A percentile compares a stretch with the other conserved stretches of the same genome.
phyloP scores from a whole-genome alignment of 148 eudicot genomes.

The Rhododendron simsii region DNA sequence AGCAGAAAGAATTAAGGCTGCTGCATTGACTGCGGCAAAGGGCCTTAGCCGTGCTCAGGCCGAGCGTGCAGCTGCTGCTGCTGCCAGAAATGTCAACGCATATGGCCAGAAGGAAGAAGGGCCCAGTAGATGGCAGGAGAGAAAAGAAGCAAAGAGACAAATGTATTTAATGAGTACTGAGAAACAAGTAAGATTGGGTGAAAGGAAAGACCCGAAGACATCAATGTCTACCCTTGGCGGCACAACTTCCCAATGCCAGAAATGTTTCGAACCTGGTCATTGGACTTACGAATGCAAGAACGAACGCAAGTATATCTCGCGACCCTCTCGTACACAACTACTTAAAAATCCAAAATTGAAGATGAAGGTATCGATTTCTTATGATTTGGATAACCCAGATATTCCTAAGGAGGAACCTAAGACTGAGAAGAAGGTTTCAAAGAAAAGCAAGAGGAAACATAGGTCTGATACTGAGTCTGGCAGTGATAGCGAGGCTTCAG shows the following conservation, averaged over 20 bases:
- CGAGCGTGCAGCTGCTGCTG: slow-evolving; percentile 95
- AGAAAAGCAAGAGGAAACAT: slow-evolving; percentile 71
- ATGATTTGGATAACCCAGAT: slow-evolving; percentile 63
- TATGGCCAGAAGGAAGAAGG: slow-evolving; percentile 99
- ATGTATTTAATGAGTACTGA: slow-evolving; percentile 98
- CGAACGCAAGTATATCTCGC: slow-evolving; percentile 82
- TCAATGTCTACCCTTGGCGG: slow-evolving; percentile 35
- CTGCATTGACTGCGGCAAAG: slow-evolving; percentile 84
- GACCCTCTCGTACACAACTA: slow-evolving; percentile 79
- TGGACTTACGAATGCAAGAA: slow-evolving; percentile 98
- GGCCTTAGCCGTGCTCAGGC: slow-evolving; percentile 96
- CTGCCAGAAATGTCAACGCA: slow-evolving; percentile 92
- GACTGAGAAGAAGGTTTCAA: slow-evolving; percentile 34
- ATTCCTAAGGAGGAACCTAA: slow-evolving; percentile 39
- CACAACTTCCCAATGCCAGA: slow-evolving; percentile 64
- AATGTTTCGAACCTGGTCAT: slow-evolving; percentile 82
- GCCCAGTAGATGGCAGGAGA: slow-evolving; percentile 99
- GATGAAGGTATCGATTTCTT: slow-evolving; percentile 43
- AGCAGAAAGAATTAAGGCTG: slow-evolving; percentile 80
- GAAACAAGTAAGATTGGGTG: slow-evolving; percentile 80
- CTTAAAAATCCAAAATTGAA: slow-evolving; percentile 84
- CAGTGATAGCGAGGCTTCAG: slow-evolving; percentile 69
- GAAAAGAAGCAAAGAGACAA: slow-evolving; percentile 93
- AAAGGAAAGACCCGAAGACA: slow-evolving; percentile 61
- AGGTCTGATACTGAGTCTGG: slow-evolving; percentile 54